Conservation (phyloP, 306 rosid species). For the apple (Malus domestica) region DNA sequence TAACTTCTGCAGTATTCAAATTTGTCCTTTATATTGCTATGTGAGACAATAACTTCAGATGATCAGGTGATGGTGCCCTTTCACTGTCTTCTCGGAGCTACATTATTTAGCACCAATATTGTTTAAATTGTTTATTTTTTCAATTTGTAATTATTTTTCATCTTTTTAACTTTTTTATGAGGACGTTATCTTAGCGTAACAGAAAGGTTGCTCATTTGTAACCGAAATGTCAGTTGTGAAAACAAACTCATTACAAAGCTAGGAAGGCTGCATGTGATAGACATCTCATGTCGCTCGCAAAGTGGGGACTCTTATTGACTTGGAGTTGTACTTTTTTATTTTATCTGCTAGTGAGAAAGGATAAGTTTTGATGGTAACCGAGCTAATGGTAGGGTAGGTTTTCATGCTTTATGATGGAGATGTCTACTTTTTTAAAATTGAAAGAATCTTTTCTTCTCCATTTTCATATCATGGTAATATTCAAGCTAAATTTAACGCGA, state of each 20-base stretch:
- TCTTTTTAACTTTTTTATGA: too few relatives aligned
- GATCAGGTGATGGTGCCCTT: conserved; percentile 22
- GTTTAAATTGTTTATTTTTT: background rate
- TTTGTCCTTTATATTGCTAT: conserved; percentile 12
- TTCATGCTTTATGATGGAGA: conserved; percentile 8
- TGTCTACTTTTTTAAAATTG: conserved; percentile 1
- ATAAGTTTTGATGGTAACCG: conserved; percentile 11
- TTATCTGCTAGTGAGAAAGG: background rate
- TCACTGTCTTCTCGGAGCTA: conserved; percentile 15
- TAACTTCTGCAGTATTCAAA: conserved; percentile 6
- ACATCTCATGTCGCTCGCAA: too few relatives aligned
- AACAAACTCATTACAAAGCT: too few relatives aligned
- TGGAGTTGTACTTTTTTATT: accelerated
- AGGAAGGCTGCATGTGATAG: too few relatives aligned
- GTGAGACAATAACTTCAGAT: conserved; percentile 27
- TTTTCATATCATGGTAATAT: conserved; percentile 5
- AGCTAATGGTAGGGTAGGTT: conserved; percentile 33
- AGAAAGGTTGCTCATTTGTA: too few relatives aligned
- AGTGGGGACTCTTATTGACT: too few relatives aligned
- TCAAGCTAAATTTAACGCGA: background rate
- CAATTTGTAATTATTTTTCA: too few relatives aligned
- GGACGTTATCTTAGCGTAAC: too few relatives aligned
- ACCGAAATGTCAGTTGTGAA: too few relatives aligned
- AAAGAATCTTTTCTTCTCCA: conserved; percentile 30
- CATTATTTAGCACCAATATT: conserved; percentile 6